Percentiles rank a stretch among this genome's conserved stretches.
phyloP scores from a whole-genome alignment of 78 protist species.

The Dictyostelium intermedium region DNA sequence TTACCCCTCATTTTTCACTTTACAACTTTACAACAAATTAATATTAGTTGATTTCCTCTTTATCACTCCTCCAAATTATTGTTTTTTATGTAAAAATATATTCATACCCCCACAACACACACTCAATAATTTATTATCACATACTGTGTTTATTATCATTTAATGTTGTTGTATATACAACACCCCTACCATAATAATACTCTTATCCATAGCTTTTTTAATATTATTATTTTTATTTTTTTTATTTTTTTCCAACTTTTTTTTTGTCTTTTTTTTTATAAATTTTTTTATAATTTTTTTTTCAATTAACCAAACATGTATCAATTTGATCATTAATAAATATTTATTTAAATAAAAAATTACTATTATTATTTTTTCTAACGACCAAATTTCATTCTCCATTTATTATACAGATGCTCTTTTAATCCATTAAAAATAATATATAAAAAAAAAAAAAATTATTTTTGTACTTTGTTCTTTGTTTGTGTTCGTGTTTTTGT shows the following conservation, averaged over 20 bases:
- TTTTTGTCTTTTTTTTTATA: no score
- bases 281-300: no score
- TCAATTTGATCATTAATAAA: neutral
- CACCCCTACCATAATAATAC: neutral
- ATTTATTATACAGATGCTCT: neutral
- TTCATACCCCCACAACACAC: neutral
- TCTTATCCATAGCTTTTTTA: neutral
- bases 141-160: no score
- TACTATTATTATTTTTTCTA: neutral
- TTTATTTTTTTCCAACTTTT: neutral
- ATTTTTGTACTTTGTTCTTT: no score
- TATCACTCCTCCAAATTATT: neutral
- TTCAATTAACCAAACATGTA: neutral
- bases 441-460: no score
- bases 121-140: neutral
- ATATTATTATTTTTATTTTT: no score
- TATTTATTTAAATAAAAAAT: no score
- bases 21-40: neutral
- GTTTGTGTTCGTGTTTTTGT: neutral
- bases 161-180: neutral
- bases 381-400: neutral
- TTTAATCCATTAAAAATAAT: neutral
- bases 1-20: neutral
- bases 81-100: no score
- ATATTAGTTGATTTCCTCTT: neutral